Percentiles rank a stretch among this genome's conserved stretches.
Conservation (phyloP, 331 rosid species). For the Malus hybrid region DNA sequence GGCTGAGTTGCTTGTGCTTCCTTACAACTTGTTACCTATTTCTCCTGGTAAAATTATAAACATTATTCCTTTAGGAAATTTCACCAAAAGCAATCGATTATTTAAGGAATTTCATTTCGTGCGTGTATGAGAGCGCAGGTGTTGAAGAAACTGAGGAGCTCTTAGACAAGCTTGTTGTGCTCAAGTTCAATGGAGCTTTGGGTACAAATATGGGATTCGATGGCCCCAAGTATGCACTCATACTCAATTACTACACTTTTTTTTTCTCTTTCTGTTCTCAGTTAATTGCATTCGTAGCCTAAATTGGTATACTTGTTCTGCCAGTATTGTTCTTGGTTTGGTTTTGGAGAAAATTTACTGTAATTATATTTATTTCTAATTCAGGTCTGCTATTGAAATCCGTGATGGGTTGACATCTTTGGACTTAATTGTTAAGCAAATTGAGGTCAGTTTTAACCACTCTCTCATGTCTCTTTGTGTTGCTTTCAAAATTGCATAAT, state of each 20-base stretch:
- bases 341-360: not conserved
- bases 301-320: not conserved
- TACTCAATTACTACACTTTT: not conserved
- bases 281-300: not conserved
- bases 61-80: not conserved
- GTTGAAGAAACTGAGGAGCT: slow-evolving; percentile 39
- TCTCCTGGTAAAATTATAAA: slow-evolving; percentile 37
- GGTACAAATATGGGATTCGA: slow-evolving; percentile 42
- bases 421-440: slow-evolving; percentile 51
- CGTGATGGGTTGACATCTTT: slow-evolving; percentile 42
- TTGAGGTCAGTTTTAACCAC: slow-evolving; percentile 38
- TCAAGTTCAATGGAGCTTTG: slow-evolving; percentile 45
- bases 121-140: slow-evolving; percentile 24
- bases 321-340: not conserved
- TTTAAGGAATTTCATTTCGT: not conserved
- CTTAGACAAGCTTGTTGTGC: slow-evolving; percentile 63
- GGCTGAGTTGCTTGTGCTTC: slow-evolving; percentile 38
- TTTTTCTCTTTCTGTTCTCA: not conserved
- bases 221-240: slow-evolving; percentile 47
- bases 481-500: not conserved
- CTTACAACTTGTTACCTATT: slow-evolving; percentile 35
- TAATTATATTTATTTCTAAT: not conserved
- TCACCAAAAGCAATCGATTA: not conserved
- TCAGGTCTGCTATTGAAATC: slow-evolving; percentile 43
- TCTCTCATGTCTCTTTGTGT: not conserved